Percentiles rank a stretch among this genome's conserved stretches.
Conservation (phyloP, 177 flowering plant species). For the Tripterygium wilfordii region DNA sequence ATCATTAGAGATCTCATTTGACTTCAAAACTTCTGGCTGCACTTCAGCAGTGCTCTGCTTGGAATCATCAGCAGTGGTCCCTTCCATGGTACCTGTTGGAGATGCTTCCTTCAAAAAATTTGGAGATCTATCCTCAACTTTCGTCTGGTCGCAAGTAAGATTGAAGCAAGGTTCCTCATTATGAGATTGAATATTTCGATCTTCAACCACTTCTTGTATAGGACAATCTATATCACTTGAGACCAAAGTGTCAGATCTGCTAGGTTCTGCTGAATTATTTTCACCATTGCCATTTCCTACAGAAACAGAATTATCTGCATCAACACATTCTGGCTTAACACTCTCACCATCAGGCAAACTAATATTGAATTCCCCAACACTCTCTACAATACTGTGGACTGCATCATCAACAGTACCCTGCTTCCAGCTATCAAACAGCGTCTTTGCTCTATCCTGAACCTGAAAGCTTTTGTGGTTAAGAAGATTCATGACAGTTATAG, state of each 20-base stretch:
- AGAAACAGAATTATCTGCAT: constrained; percentile 12
- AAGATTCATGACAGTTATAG: constrained; percentile 45
- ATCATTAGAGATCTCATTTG: too few species aligned
- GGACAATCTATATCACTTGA: constrained; percentile 23
- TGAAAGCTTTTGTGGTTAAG: constrained; percentile 36
- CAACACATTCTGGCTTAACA: constrained; percentile 16
- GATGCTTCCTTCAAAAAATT: constrained; percentile 20
- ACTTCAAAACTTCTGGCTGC: constrained; percentile 17
- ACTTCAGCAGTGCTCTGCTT: constrained; percentile 16
- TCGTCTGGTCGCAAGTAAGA: constrained; percentile 6
- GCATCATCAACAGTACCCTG: constrained; percentile 15
- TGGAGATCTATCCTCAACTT: constrained; percentile 10
- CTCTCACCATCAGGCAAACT: constrained; percentile 14
- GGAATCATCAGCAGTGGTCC: constrained; percentile 14
- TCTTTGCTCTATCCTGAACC: constrained; percentile 58
- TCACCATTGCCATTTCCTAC: constrained; percentile 14
- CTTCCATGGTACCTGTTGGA: constrained; percentile 10
- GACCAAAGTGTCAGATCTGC: constrained; percentile 19
- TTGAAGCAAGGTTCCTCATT: constrained; percentile 5
- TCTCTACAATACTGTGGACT: constrained; percentile 16
- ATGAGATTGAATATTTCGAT: constrained; percentile 9
- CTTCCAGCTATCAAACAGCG: constrained; percentile 51
- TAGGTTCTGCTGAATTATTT: constrained; percentile 15
- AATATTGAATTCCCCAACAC: constrained; percentile 13
- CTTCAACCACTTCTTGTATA: constrained; percentile 16